Percentiles rank a stretch among this genome's conserved stretches.
These are phyloP conservation scores for Crithidia brevicula DNA, from an alignment of 208 protist species.

Conservation along the genomic window DNA sequence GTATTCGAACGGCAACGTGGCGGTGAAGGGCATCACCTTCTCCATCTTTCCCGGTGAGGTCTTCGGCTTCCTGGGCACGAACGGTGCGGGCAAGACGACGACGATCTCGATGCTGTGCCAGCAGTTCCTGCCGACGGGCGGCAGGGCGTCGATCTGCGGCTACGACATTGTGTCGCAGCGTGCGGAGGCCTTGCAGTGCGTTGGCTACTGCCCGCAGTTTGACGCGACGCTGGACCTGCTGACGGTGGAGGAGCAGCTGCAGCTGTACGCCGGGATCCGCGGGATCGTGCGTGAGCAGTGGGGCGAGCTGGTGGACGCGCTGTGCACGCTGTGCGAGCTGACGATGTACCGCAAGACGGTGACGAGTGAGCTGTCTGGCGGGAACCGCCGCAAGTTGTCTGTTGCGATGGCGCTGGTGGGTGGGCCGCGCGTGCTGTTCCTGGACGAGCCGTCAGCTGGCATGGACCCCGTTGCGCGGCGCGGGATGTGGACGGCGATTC, in stretches of 20 bases:
- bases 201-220: constrained; percentile 95
- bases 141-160: constrained; percentile 64
- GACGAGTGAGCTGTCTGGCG: constrained; percentile 38
- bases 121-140: constrained; percentile 71
- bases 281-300: constrained; percentile 58
- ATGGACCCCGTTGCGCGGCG: constrained; percentile 72
- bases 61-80: constrained; percentile 58
- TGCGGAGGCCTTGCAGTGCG: constrained; percentile 60
- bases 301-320: constrained; percentile 37
- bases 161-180: constrained; percentile 42
- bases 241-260: constrained; percentile 92
- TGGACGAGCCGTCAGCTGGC: constrained; percentile 79
- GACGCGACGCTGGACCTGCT: constrained; percentile 91
- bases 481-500: constrained; percentile 71
- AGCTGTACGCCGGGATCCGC: constrained; percentile 37
- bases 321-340: constrained; percentile 85
- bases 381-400: constrained; percentile 70
- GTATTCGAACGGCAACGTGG: constrained; percentile 36
- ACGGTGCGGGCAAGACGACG: constrained; percentile 90
- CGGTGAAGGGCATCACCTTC: constrained; percentile 53
- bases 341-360: constrained; percentile 40
- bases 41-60: constrained; percentile 58
- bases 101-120: constrained; percentile 82
- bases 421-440: constrained; percentile 52
- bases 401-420: constrained; percentile 70